phyloP scores from a whole-genome alignment of 441 rosid species.

The Eruca vesicaria region DNA sequence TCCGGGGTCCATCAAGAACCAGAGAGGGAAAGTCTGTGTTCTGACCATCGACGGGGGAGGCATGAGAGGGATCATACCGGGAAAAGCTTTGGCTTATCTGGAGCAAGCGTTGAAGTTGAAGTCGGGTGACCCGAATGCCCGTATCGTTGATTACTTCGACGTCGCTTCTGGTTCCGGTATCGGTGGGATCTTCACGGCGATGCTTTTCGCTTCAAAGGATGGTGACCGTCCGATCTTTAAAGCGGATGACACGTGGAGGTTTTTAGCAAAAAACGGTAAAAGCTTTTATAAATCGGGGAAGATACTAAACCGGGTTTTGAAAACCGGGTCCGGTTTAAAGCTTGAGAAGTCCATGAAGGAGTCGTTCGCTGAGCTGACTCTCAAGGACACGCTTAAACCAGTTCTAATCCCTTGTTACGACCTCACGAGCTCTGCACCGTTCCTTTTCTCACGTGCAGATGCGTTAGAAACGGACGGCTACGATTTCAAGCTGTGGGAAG shows the following conservation, averaged over 20 bases:
- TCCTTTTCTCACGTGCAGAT: constrained; percentile 89
- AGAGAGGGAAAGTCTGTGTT: constrained; percentile 90
- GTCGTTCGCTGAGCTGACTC: constrained; percentile 58
- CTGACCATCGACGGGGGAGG: constrained; percentile 85
- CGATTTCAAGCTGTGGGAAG: constrained; percentile 83
- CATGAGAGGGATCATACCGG: constrained; percentile 83
- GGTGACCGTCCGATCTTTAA: constrained; percentile 62
- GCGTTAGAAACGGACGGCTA: constrained; percentile 83
- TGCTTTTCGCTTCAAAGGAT: constrained; percentile 79
- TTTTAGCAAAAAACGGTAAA: constrained; percentile 67
- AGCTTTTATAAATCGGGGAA: constrained; percentile 47
- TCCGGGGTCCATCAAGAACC: constrained; percentile 53
- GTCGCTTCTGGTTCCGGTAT: constrained; percentile 88
- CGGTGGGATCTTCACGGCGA: constrained; percentile 89
- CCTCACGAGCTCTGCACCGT: constrained; percentile 81
- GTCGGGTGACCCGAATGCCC: constrained; percentile 84
- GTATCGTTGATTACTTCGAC: constrained; percentile 86
- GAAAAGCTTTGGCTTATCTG: constrained; percentile 74
- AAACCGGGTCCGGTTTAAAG: constrained; percentile 44
- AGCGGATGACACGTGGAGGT: constrained; percentile 85
- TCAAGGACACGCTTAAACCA: constrained; percentile 85
- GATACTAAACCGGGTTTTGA: constrained; percentile 51
- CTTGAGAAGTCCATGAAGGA: constrained; percentile 74
- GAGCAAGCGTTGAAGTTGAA: constrained; percentile 67
- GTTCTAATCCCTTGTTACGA: constrained; percentile 91